These are phyloP conservation scores for Chaetomiaceae sp. DNA, from an alignment of 2,329 filamentous ascomycete species.

Conservation along the genomic window DNA sequence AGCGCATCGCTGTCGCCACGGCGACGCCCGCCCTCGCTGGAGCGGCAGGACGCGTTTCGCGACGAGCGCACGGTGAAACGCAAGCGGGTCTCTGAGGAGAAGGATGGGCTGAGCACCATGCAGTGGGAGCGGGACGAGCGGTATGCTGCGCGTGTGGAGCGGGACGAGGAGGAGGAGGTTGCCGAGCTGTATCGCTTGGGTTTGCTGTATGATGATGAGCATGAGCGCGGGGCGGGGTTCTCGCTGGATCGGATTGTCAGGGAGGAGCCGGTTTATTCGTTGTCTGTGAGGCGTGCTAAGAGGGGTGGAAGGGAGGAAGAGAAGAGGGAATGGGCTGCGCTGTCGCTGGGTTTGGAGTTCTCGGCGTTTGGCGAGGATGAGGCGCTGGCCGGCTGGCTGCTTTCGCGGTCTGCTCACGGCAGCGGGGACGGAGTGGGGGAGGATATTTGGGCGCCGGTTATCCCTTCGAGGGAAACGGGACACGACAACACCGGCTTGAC, in stretches of 20 bases:
- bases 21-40: constrained; percentile 36
- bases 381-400: constrained; percentile 33
- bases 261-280: constrained; percentile 33
- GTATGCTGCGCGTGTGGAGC: neutral
- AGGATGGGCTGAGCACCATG: neutral
- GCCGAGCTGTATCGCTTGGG: constrained; percentile 40
- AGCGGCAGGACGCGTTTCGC: constrained; percentile 42
- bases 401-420: constrained; percentile 11
- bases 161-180: constrained; percentile 15
- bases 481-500: constrained; percentile 29
- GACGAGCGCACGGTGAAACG: constrained; percentile 34
- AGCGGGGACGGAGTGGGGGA: neutral
- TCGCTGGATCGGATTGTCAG: constrained; percentile 35
- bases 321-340: constrained; percentile 26
- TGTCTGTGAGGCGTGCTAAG: constrained; percentile 31
- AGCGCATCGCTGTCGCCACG: neutral
- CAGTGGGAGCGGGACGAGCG: neutral
- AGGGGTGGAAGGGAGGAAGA: constrained; percentile 5
- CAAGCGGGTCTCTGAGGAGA: neutral
- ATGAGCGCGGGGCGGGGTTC: constrained; percentile 32
- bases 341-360: constrained; percentile 37
- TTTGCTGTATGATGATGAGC: constrained; percentile 39
- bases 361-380: constrained; percentile 37
- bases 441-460: neutral
- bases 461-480: neutral